phyloP scores from a whole-genome alignment of 768 basidiomycete genomes.

The Amanita polypyramis region DNA sequence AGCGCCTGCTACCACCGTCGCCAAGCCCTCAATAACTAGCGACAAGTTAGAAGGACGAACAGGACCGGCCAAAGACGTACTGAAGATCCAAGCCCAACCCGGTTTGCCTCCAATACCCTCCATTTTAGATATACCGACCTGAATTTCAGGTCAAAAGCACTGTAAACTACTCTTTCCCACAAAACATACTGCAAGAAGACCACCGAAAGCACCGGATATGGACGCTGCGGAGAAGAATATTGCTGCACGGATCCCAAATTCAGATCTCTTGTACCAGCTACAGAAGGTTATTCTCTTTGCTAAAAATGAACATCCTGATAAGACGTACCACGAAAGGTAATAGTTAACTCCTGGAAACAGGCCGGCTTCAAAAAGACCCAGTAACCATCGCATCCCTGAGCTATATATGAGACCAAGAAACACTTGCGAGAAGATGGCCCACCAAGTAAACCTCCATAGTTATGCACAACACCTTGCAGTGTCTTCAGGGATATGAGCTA shows the following conservation, averaged over 20 bases:
- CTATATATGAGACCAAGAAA: background rate
- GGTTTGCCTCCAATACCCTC: conserved; percentile 58
- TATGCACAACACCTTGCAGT: conserved; percentile 58
- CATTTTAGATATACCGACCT: conserved; percentile 65
- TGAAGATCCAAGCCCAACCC: conserved; percentile 64
- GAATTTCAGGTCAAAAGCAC: conserved; percentile 6
- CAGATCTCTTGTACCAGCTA: conserved; percentile 55
- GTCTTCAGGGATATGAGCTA: conserved; percentile 34
- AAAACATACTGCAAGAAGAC: conserved; percentile 51
- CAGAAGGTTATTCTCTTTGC: background rate
- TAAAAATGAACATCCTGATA: conserved; percentile 7
- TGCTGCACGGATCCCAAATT: conserved; percentile 59
- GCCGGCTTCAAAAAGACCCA: conserved; percentile 69
- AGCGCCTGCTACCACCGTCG: conserved; percentile 54
- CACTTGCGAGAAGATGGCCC: conserved; percentile 11
- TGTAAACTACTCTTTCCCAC: background rate
- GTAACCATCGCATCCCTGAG: conserved; percentile 58
- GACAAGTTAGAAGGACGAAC: conserved; percentile 1
- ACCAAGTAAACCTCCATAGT: conserved; percentile 64
- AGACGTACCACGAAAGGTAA: conserved; percentile 58
- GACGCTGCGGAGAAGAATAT: conserved; percentile 74
- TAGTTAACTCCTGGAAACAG: conserved; percentile 56
- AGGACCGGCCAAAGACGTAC: conserved; percentile 19
- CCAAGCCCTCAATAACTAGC: conserved; percentile 52
- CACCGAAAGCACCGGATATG: conserved; percentile 75